These are phyloP conservation scores for Exophiala spinifera DNA, from an alignment of 2,329 filamentous ascomycete genomes.

Conservation along the genomic window DNA sequence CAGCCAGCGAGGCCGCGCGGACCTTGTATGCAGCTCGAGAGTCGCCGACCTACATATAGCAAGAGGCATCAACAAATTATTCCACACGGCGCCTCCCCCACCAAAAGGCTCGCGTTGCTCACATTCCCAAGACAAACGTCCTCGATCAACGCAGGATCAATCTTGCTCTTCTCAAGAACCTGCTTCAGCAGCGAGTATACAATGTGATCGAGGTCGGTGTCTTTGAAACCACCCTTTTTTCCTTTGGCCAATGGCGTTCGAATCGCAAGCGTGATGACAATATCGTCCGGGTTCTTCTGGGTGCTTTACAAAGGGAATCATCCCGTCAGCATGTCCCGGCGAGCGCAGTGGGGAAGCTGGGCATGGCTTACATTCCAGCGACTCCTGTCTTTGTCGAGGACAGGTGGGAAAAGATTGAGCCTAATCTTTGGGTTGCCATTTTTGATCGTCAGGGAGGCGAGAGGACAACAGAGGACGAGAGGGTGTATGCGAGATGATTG, in stretches of 20 bases:
- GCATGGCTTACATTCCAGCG: constrained; percentile 66
- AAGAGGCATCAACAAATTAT: too few species aligned
- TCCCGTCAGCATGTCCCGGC: not conserved
- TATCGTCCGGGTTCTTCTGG: constrained; percentile 89
- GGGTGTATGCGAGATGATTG: not conserved
- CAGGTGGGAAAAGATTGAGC: constrained; percentile 83
- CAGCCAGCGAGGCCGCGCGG: constrained; percentile 82
- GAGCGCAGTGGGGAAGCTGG: constrained; percentile 1
- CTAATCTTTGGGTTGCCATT: constrained; percentile 83
- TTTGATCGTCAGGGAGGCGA: not conserved
- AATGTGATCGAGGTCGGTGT: constrained; percentile 84
- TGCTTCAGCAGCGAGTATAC: constrained; percentile 79
- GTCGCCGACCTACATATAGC: constrained; percentile 69
- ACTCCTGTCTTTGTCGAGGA: constrained; percentile 69
- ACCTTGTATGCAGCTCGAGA: constrained; percentile 84
- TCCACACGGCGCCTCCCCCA: too few species aligned
- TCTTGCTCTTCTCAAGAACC: constrained; percentile 65
- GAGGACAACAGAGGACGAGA: not conserved
- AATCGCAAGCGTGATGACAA: constrained; percentile 90
- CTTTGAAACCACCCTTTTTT: constrained; percentile 90
- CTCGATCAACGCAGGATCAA: constrained; percentile 78
- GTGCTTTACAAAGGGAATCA: constrained; percentile 58
- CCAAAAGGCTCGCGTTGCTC: constrained; percentile 35
- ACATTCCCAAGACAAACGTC: constrained; percentile 94
- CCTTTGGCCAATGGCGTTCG: constrained; percentile 88